Evolutionary conservation across 176 grass and related monocot species (phyloP).

Genomic region (Neostapfia colusana): DNA sequence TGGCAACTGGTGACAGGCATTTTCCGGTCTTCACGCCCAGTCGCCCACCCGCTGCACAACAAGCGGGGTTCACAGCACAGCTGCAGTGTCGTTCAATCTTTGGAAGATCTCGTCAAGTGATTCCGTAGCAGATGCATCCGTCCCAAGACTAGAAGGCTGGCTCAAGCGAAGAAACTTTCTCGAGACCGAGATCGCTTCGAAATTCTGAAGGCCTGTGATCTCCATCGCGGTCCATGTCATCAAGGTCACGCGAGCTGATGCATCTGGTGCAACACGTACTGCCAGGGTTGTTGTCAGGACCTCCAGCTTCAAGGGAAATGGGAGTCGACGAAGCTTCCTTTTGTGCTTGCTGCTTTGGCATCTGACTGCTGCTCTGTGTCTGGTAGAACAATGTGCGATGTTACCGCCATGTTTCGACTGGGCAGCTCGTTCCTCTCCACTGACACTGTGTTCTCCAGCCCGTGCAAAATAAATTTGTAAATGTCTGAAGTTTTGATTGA

Average conservation of each 20-base stretch:
- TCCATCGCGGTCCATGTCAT: conserved; percentile 74
- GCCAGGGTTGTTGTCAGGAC: conserved; percentile 39
- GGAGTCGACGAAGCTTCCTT: conserved; percentile 42
- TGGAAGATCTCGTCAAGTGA: conserved; percentile 86
- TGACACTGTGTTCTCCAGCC: conserved; percentile 42
- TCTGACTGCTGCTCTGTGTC: conserved; percentile 35
- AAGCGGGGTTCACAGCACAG: not conserved
- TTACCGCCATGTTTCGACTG: too few species aligned
- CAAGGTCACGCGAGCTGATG: conserved; percentile 32
- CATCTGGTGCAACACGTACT: not conserved
- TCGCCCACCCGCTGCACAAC: not conserved
- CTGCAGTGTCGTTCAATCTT: conserved; percentile 53
- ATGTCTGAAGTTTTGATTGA: not conserved
- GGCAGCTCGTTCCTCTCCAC: conserved; percentile 41
- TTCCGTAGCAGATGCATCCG: conserved; percentile 34
- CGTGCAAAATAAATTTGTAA: conserved; percentile 23
- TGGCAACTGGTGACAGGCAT: not conserved
- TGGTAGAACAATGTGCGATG: too few species aligned
- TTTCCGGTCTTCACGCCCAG: not conserved
- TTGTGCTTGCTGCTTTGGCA: conserved; percentile 31
- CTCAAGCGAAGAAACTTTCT: conserved; percentile 53
- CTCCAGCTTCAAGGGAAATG: conserved; percentile 32
- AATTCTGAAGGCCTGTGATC: conserved; percentile 55
- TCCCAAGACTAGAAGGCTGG: too few species aligned
- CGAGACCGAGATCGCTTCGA: conserved; percentile 48